phyloP scores from a whole-genome alignment of 352 stramenopile genomes.

The Pythium scleroteichum region DNA sequence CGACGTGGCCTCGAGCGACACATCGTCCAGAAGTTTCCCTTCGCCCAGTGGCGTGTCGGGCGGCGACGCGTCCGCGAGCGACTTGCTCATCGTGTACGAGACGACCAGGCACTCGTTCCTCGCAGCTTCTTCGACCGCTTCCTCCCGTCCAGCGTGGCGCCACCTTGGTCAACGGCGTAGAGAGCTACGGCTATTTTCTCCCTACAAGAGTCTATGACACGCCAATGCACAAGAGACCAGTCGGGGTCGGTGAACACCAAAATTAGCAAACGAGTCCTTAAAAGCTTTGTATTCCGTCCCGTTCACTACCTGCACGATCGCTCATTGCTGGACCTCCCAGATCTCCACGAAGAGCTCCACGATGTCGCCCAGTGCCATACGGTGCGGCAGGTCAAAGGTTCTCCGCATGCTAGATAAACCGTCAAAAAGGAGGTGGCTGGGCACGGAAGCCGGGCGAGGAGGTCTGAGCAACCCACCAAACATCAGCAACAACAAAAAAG shows the following conservation, averaged over 20 bases:
- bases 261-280: conserved; percentile 13
- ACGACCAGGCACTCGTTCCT: background rate
- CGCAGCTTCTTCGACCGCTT: background rate
- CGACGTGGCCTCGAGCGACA: conserved; percentile 52
- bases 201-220: background rate
- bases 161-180: background rate
- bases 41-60: conserved; percentile 31
- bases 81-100: conserved; percentile 35
- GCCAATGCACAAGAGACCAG: background rate
- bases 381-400: conserved; percentile 85
- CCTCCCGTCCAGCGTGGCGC: too few species aligned
- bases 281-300: conserved; percentile 10
- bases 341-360: conserved; percentile 89
- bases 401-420: conserved; percentile 83
- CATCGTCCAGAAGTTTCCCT: conserved; percentile 51
- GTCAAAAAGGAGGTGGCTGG: conserved; percentile 79
- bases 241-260: background rate
- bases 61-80: conserved; percentile 22
- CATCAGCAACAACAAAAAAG: too few species aligned
- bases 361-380: conserved; percentile 81
- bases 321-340: conserved; percentile 84
- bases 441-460: conserved; percentile 59
- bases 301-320: conserved; percentile 1
- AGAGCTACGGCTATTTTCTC: conserved; percentile 11
- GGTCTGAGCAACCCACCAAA: conserved; percentile 43